These are phyloP conservation scores for Eucalyptus viminalis DNA, from an alignment of 345 rosid genomes.

Conservation along the genomic window DNA sequence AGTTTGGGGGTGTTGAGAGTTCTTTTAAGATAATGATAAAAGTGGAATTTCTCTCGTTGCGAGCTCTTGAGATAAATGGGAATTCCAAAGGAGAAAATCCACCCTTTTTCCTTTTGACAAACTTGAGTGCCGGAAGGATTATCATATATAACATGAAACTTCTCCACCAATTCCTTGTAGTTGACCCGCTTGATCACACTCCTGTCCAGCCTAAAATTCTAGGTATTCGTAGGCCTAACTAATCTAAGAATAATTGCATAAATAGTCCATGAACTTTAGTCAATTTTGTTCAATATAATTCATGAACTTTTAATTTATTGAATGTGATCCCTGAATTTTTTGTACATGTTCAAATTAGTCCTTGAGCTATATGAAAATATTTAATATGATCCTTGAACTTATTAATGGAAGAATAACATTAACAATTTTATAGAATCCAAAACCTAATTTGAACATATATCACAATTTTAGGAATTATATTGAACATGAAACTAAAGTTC, in stretches of 20 bases:
- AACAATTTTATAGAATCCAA: not conserved
- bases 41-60: not conserved
- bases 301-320: too few species aligned
- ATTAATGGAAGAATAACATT: not conserved
- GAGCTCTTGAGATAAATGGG: not conserved
- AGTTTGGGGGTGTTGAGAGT: not conserved
- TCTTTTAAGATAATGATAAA: not conserved
- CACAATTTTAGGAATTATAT: not conserved
- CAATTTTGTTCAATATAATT: too few species aligned
- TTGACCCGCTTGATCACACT: not conserved
- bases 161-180: not conserved
- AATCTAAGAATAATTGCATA: not conserved
- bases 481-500: too few species aligned
- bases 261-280: too few species aligned
- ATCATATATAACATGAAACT: not conserved
- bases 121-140: not conserved
- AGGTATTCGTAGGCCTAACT: not conserved
- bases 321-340: not conserved
- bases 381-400: too few species aligned
- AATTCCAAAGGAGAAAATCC: not conserved
- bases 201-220: not conserved
- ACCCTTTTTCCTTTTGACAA: not conserved
- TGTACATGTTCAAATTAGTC: accelerated
- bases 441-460: not conserved
- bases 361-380: too few species aligned